Base-by-base conservation (phyloP, 2,329 filamentous ascomycete genomes). In the Gnomoniopsis smithogilvyi region DNA sequence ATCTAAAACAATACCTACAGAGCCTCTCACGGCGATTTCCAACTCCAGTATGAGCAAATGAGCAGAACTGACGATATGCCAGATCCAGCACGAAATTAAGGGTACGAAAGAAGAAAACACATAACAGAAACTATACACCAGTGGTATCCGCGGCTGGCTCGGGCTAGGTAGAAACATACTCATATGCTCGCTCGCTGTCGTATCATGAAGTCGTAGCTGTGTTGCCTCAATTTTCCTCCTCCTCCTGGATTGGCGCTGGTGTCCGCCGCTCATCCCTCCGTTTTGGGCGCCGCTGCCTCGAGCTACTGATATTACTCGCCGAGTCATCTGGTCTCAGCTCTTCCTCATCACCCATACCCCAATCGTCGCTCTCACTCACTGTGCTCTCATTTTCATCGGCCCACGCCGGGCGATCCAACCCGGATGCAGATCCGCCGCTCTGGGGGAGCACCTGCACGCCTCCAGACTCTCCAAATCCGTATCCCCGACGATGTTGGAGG, bases 261-360 rank as follows among this genome's bases (percentile, higher is more conserved):
- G 88, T 91, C 7, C 49, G 45, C 60, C 87, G 80, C 73, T 91
- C 87, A 63, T 82, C 84, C 66, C 85, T 81, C 68, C 87, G 78
- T 78, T 88, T 90, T 46, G 84, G 87, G 68, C 86, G 78, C 65
- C 86, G 80, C 67, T 88, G 80, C 65, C 88, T 74, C 55, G 87
- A 88, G 69, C 86, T 90, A 68, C 85, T 88, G 61, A 94, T 90
- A 69, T 93, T 92, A 73, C 89, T 92, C 24, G 90, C 90, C 56
- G 84, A 89, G 71, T 94, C 90, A 67, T 94, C 90, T 0, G 90
- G 90, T 65, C 87, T 87, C 51, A 94, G 78, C 66, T 85, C 83
- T 54, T 73, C 69, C 59, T 84, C 80, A 56, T 86, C 83, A 51
- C 80, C 78, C 52, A 56, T 54, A 19, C 76, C 78, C 76, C 83